phyloP scores from a whole-genome alignment of 1,139 yeast genomes.

The Lodderomyces jiufengensis region DNA sequence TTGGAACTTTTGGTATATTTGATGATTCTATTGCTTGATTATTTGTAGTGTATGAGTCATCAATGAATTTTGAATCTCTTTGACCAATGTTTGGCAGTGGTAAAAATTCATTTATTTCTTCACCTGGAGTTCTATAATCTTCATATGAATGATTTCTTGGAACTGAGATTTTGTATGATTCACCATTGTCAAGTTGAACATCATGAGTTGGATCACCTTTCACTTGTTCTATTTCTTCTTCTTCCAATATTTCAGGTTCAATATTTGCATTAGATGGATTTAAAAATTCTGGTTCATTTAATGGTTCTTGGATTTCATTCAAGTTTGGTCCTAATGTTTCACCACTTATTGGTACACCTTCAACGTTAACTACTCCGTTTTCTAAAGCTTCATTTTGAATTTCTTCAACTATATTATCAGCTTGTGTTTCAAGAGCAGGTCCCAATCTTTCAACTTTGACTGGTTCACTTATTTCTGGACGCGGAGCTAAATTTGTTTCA shows the following conservation, averaged over 20 bases:
- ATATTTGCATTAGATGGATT: slow-evolving; percentile 1
- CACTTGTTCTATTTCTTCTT: not conserved
- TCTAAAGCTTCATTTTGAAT: not conserved
- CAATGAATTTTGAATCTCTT: slow-evolving; percentile 1
- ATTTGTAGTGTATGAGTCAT: not conserved
- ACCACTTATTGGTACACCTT: not conserved
- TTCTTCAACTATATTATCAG: not conserved
- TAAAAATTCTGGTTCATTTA: not conserved
- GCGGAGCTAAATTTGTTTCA: not conserved
- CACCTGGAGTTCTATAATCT: too few relatives aligned
- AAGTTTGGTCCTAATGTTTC: not conserved
- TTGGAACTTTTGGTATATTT: slow-evolving; percentile 2
- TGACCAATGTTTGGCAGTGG: slow-evolving; percentile 4
- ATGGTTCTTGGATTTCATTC: not conserved
- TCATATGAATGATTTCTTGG: slow-evolving; percentile 5
- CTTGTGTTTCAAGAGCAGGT: slow-evolving; percentile 1
- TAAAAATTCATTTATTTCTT: not conserved
- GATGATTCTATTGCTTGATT: slow-evolving; percentile 2
- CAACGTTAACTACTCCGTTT: too few relatives aligned
- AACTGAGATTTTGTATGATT: slow-evolving; percentile 6
- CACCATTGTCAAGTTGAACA: slow-evolving; percentile 1
- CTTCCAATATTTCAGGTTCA: not conserved
- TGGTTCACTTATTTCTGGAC: not conserved
- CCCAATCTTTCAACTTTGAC: not conserved
- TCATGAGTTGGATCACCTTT: not conserved